Evolutionary conservation across 2,329 filamentous ascomycete species (phyloP), one percentile per base, ranked within the genome.

Genomic region (Phialophora verrucosa): DNA sequence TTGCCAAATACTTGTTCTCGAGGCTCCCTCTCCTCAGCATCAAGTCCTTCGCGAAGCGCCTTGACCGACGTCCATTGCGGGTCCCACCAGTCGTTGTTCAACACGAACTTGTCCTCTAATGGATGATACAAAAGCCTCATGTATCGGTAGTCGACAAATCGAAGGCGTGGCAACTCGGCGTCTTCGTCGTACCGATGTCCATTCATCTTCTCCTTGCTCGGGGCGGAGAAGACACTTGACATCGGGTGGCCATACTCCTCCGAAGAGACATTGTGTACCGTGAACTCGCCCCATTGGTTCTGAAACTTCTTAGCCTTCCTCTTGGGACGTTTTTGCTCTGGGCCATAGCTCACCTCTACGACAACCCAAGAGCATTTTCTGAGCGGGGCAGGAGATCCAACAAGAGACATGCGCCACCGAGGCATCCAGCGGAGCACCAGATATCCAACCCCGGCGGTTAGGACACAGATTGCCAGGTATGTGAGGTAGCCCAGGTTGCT

Each of bases 211-310:
- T 85, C 57, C 83, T 86, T 76, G 85, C 88, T 23, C 77, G 77
- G 72, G 27, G 76, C 73, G 12, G 80, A 78, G 71, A 84, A 84
- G 29, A 90, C 83, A 0, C 87, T 87, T 1, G 87, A 90, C 49
- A 90, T 78, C n/a, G 85, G 83, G 64, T 86, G 84, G 7, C 84
- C 87, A 74, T 90, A 90, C 8, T 76, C 76, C 70, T 87, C 80
- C 55, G 77, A 82, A 65, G 84, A 83, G 12, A 98, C 84, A 58
- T 88, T 75, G 74, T 96, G 86, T n/a, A 95, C 86, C 12, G 85
- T 84, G 77, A 98, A 91, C 78, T 98, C 94, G 58, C 91, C 91
- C 94, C 95, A 98, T 84, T 98, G 93, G 74, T 99, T 97, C 85
- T 90, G 75, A 64, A 65, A 65, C 64, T 55, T 54, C 64, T 78